Base-by-base conservation (phyloP, 768 basidiomycete genomes). In the Collybiopsis luxurians region DNA sequence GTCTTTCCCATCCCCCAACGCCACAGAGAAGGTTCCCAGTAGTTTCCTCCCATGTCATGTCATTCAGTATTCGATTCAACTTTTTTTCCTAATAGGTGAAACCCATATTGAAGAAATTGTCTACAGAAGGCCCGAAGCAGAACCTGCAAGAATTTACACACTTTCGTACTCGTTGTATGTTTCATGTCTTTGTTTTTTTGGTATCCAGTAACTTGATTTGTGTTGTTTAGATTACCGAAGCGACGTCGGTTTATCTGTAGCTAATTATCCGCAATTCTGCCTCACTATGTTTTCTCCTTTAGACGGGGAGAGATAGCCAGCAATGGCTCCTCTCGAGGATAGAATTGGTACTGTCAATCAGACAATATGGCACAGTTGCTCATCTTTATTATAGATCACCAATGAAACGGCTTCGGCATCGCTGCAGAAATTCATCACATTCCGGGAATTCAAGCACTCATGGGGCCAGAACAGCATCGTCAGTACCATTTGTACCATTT, bases 381-480 rank as follows among this genome's bases (percentile, higher is more conserved):
- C 10, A 46, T 23, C 26, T 28, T 42, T 23, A 24, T 28, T 49
- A 47, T 61, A 91, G 89, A 82, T 87, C 59, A 93, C 91, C 2
- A 61, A 71, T 36, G 67, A 86, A 61, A 82, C 74, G 57, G 89
- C 85, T 13, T 79, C 85, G 3, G 67, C 82, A 40, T 75, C 77
- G 30, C 71, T 93, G 48, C 79, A 73, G 44, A 64, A 79, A 45
- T 62, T 69, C 15, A 90, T 96, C 63, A 79, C 80, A 5, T 69
- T 93, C 56, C 73, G 77, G 24, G 92, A 92, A 69, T 93, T 94
- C 63, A 55, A 73, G 48, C 92, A 95, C 68, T 72, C 83, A 2
- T 95, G 93, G 94, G 87, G 86, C 10, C 95, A 97, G 77, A 87
- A 89, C 69, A 81, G 82, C 51, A 84, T 92, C 59, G 86, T 89